Conservation (phyloP, 148 eudicot genomes). For the Selenicereus undatus region DNA sequence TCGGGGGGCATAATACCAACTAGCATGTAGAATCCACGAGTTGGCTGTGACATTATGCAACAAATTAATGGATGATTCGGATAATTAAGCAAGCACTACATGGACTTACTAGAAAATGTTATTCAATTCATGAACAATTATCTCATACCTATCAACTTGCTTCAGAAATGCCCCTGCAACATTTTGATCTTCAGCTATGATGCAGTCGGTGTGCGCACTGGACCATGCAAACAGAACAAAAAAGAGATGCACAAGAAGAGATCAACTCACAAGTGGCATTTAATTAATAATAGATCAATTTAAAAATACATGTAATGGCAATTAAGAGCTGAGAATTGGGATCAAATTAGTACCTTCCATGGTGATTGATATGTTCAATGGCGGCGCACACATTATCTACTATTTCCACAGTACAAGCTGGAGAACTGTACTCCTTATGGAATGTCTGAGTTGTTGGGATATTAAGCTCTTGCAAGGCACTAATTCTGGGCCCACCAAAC, state of each 20-base stretch:
- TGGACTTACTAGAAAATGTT: neutral
- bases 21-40: no score
- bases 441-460: slow-evolving; percentile 63
- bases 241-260: neutral
- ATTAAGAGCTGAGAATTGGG: neutral
- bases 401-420: slow-evolving; percentile 86
- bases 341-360: slow-evolving; percentile 62
- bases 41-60: no score
- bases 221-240: slow-evolving; percentile 14
- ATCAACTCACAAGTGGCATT: neutral
- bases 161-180: slow-evolving; percentile 66
- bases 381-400: slow-evolving; percentile 90
- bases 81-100: neutral
- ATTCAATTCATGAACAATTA: no score
- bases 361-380: slow-evolving; percentile 80
- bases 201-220: slow-evolving; percentile 93
- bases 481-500: slow-evolving; percentile 79
- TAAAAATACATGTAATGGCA: neutral
- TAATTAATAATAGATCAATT: neutral
- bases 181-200: slow-evolving; percentile 71
- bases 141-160: slow-evolving; percentile 80
- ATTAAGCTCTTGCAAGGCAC: slow-evolving; percentile 46
- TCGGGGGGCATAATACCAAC: no score
- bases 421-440: slow-evolving; percentile 81
- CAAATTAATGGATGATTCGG: no score